These are phyloP conservation scores for Climacium dendroides DNA, from an alignment of 225 moss, liverwort and hornwort species.

Conservation along the genomic window DNA sequence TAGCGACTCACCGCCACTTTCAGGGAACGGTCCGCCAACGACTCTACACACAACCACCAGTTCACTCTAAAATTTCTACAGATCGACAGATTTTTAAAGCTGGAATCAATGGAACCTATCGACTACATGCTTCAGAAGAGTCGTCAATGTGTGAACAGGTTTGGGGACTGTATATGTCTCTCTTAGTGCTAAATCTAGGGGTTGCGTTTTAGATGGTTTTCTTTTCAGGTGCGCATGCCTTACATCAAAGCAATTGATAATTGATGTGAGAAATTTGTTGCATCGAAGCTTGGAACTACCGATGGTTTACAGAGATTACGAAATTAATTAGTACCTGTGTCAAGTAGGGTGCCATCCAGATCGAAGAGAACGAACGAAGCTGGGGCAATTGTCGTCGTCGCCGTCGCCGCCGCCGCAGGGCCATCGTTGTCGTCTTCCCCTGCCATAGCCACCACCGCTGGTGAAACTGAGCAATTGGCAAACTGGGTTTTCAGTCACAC, in stretches of 20 bases:
- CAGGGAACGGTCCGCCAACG: constrained; percentile 16
- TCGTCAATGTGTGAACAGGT: not conserved
- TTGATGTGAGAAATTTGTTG: not conserved
- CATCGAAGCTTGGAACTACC: not conserved
- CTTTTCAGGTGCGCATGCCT: not conserved
- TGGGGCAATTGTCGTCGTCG: not conserved
- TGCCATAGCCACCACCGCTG: not conserved
- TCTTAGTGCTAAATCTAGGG: not conserved
- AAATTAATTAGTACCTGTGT: constrained; percentile 27
- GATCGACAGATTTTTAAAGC: not conserved
- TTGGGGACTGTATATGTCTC: not conserved
- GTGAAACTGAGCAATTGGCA: not conserved
- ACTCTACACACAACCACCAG: constrained; percentile 12
- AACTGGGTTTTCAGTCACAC: not conserved
- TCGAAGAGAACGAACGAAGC: constrained; percentile 45
- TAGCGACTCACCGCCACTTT: constrained; percentile 16
- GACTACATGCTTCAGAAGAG: not conserved
- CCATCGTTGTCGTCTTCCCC: not conserved
- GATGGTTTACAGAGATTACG: not conserved
- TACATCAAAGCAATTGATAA: not conserved
- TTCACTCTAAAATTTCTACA: not conserved
- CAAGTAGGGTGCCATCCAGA: constrained; percentile 74
- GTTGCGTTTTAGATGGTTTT: not conserved
- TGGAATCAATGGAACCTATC: too few species aligned
- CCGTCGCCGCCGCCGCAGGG: not conserved